These are phyloP conservation scores for Corylus avellana DNA, from an alignment of 306 rosid genomes.

Conservation along the genomic window DNA sequence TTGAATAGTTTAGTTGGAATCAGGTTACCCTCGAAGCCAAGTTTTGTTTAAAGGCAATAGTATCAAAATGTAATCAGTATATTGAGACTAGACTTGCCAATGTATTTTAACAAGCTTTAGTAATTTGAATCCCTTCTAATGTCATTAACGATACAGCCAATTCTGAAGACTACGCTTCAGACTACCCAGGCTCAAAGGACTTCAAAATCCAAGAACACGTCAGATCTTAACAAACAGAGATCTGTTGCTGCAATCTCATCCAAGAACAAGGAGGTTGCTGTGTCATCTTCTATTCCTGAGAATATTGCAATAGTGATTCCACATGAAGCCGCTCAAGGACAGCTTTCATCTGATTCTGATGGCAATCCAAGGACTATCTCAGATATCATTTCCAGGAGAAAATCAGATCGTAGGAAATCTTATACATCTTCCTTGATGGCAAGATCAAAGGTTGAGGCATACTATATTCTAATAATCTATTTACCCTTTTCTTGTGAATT, in stretches of 20 bases:
- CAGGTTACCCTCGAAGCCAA: not conserved
- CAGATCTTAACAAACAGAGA: constrained; percentile 36
- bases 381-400: constrained; percentile 40
- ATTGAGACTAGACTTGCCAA: not conserved
- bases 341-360: constrained; percentile 42
- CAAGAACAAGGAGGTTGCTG: constrained; percentile 39
- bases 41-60: constrained; percentile 5
- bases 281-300: constrained; percentile 38
- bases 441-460: constrained; percentile 66
- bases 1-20: not conserved
- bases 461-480: constrained; percentile 17
- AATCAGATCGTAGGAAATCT: constrained; percentile 64
- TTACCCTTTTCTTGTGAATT: constrained; percentile 15
- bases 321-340: constrained; percentile 38
- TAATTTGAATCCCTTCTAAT: constrained; percentile 18
- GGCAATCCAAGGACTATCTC: constrained; percentile 36
- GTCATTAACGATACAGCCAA: constrained; percentile 49
- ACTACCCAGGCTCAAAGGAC: constrained; percentile 40
- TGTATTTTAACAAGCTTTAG: not conserved
- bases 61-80: constrained; percentile 4
- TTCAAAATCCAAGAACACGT: constrained; percentile 41
- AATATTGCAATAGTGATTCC: constrained; percentile 23
- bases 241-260: constrained; percentile 42
- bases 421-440: constrained; percentile 67
- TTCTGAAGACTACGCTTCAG: constrained; percentile 48